Base-by-base conservation (phyloP, 1,139 yeast species). In the Candida sp. region DNA sequence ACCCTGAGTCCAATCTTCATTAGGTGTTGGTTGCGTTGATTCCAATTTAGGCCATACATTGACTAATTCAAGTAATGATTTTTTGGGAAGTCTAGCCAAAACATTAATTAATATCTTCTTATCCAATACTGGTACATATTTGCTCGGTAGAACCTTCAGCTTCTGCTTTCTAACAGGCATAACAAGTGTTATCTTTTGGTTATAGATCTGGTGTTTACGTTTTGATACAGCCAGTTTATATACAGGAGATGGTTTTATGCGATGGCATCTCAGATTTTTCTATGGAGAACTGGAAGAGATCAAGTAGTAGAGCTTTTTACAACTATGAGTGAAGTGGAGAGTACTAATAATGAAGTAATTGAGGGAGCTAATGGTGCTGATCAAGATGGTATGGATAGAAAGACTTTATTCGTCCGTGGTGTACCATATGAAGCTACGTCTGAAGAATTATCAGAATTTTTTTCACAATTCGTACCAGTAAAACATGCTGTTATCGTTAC, bases 391-490 rank as follows among this genome's bases (percentile, higher is more conserved):
- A 64, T 79, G 49, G 84, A 79, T 50, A 70, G 80, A 58, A 81
- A 79, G 58, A 85, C 93, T 3, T 72, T 93, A 35, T 93, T 91
- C 61, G 95, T 93, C 29, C 78, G 97, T 49, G 77, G 90, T 4
- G 73, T 93, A 42, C 98, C 98, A 1, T 71, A 75, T 48, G 85
- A 81, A 42, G 95, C 91, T 5, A 85, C 95, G 1, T 80, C 84
- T 22, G 96, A 89, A 46, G 84, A 89, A 55, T 73, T 90, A 41
- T 77, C 93, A 1, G 87, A 85, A 53, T 89, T 76, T 66, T 93
- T 93, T 59, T 86, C 98, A 1, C 89, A 89, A 51, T 85, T 90
- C 64, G 95, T 89, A 1, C 99, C 99, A 4, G 95, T 93, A n/a
- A 90, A 86, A 65, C 99, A 93, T 65, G 96, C 98, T 4, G 95